Conservation (phyloP, 2,329 filamentous ascomycete genomes). For the Calonectria pseudoturangicola region DNA sequence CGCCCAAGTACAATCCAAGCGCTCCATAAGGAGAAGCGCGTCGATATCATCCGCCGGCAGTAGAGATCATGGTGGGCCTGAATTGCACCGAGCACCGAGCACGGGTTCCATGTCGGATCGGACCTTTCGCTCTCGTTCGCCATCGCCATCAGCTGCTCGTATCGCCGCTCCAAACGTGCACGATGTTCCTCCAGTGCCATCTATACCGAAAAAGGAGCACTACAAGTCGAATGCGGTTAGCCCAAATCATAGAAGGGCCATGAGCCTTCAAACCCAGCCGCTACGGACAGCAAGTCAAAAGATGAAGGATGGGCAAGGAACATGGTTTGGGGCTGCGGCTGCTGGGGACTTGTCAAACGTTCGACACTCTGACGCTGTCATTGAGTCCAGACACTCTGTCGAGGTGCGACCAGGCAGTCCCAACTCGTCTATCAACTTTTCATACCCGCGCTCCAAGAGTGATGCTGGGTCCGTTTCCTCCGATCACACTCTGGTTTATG, state of each 20-base stretch:
- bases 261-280: constrained; percentile 68
- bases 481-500: constrained; percentile 73
- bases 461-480: constrained; percentile 57
- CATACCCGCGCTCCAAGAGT: constrained; percentile 70
- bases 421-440: constrained; percentile 76
- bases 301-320: constrained; percentile 63
- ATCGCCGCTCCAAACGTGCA: constrained; percentile 63
- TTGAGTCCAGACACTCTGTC: constrained; percentile 57
- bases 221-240: constrained; percentile 51
- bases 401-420: constrained; percentile 65
- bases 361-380: constrained; percentile 65
- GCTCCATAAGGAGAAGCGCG: constrained; percentile 82
- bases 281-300: constrained; percentile 74
- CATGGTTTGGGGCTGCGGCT: constrained; percentile 70
- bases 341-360: constrained; percentile 66
- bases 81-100: constrained; percentile 80
- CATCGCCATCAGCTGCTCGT: constrained; percentile 77
- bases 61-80: constrained; percentile 63
- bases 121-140: constrained; percentile 88
- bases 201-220: constrained; percentile 74
- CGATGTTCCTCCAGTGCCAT: constrained; percentile 84
- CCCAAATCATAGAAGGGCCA: constrained; percentile 62
- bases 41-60: constrained; percentile 82
- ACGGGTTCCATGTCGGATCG: constrained; percentile 90
- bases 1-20: constrained; percentile 90